A percentile compares a stretch with the other conserved stretches of the same genome.
phyloP scores from a whole-genome alignment of 176 grass and related monocot species.

The Zea luxurians region DNA sequence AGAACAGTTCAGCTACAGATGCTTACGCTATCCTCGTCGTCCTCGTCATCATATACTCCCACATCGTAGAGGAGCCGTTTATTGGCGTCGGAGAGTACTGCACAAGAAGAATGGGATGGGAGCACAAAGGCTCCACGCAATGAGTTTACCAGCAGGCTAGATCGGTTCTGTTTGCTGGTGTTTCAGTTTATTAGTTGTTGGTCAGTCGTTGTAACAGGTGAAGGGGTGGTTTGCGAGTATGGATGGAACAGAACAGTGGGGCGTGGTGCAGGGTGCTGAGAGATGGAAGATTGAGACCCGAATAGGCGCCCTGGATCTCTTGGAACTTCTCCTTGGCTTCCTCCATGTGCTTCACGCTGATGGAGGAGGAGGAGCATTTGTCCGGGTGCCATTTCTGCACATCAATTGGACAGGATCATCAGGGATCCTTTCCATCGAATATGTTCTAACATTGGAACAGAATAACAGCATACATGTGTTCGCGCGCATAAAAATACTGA shows the following conservation, averaged over 20 bases:
- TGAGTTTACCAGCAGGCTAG: conserved; percentile 46
- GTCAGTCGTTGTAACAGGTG: conserved; percentile 7
- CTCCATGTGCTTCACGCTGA: conserved; percentile 53
- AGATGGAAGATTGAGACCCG: conserved; percentile 49
- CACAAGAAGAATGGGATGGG: conserved; percentile 50
- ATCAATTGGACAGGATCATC: conserved; percentile 9
- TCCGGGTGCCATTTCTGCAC: conserved; percentile 94
- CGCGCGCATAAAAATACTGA: too few relatives aligned
- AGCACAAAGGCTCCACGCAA: conserved; percentile 46
- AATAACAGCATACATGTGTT: not conserved
- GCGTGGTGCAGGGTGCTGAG: not conserved
- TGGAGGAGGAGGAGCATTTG: conserved; percentile 70
- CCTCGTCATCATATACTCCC: conserved; percentile 72
- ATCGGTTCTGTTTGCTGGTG: conserved; percentile 12
- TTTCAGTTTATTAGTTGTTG: conserved; percentile 35
- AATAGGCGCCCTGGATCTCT: conserved; percentile 88
- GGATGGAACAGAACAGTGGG: conserved; percentile 23
- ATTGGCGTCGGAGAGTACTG: conserved; percentile 86
- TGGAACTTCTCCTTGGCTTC: conserved; percentile 98
- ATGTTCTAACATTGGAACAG: not conserved
- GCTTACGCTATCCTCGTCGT: conserved; percentile 49
- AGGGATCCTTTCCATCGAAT: not conserved
- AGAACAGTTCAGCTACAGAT: not conserved
- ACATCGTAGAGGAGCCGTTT: conserved; percentile 96
- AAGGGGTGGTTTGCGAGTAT: not conserved